These are phyloP conservation scores for Jatropha multifida DNA, from an alignment of 441 rosid genomes.

Conservation along the genomic window DNA sequence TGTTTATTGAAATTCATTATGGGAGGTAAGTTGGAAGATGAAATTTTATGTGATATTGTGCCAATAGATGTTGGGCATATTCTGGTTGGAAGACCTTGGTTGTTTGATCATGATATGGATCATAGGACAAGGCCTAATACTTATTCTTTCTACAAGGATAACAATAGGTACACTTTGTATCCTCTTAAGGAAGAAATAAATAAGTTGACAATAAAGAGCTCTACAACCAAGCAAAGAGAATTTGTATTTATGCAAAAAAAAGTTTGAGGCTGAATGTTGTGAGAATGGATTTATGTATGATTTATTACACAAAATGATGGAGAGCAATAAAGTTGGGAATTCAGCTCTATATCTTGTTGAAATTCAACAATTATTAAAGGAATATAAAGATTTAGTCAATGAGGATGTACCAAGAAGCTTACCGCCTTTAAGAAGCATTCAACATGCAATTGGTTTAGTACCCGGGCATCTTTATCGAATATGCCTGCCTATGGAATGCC, in stretches of 20 bases:
- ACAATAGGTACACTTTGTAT: background rate
- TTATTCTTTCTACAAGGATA: background rate
- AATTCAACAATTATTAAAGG: background rate
- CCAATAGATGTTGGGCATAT: background rate
- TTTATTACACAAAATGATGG: background rate
- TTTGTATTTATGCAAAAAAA: background rate
- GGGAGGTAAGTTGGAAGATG: background rate
- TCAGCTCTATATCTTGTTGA: background rate
- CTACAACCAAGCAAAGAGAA: background rate
- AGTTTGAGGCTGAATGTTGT: background rate
- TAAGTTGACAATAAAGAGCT: background rate
- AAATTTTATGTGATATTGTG: background rate
- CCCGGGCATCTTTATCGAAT: background rate
- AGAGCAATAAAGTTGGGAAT: background rate
- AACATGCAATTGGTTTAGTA: background rate
- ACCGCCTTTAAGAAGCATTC: too few species aligned
- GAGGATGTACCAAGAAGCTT: background rate
- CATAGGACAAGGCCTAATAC: too few species aligned
- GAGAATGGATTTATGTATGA: background rate
- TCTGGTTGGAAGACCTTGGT: background rate
- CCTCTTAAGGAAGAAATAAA: background rate
- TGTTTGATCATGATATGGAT: background rate
- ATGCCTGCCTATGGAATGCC: too few species aligned
- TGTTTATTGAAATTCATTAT: background rate
- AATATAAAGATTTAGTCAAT: background rate